phyloP scores from a whole-genome alignment of 768 basidiomycete genomes.

The Lactifluus piperatus region DNA sequence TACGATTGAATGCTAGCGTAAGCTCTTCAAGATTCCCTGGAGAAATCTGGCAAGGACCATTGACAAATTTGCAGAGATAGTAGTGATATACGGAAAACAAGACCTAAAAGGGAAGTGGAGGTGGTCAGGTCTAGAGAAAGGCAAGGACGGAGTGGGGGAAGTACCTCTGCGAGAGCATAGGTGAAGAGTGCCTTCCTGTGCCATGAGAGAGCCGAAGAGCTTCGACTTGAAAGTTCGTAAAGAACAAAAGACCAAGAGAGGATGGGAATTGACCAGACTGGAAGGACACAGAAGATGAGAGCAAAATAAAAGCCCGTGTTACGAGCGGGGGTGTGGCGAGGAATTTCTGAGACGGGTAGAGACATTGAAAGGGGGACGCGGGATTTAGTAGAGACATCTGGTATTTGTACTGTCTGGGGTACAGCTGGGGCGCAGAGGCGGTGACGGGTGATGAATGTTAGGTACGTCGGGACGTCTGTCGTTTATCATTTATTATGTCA shows the following conservation, averaged over 20 bases:
- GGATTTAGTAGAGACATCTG: background rate
- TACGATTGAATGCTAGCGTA: conserved; percentile 47
- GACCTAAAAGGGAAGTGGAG: conserved; percentile 33
- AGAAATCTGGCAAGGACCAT: conserved; percentile 36
- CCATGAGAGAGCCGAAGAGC: conserved; percentile 36
- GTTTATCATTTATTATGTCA: no score
- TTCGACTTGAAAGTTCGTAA: conserved; percentile 37
- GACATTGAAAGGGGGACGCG: background rate
- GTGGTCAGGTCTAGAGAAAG: background rate
- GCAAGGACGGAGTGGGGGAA: background rate
- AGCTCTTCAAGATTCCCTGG: conserved; percentile 48
- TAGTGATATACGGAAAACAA: conserved; percentile 62
- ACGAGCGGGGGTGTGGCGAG: conserved; percentile 32
- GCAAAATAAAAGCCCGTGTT: conserved; percentile 49
- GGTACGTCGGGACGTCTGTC: no score
- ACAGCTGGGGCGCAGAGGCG: no score
- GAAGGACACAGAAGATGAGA: conserved; percentile 46
- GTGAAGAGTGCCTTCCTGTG: conserved; percentile 34
- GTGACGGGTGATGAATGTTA: no score
- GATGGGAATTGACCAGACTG: conserved; percentile 56
- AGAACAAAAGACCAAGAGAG: conserved; percentile 56
- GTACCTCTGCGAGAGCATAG: conserved; percentile 52
- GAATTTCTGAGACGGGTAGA: conserved; percentile 25
- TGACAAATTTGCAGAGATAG: conserved; percentile 40
- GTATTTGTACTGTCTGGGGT: background rate